These are phyloP conservation scores for Aspergillus aculeatus DNA, from an alignment of 2,329 filamentous ascomycete species.

Conservation along the genomic window DNA sequence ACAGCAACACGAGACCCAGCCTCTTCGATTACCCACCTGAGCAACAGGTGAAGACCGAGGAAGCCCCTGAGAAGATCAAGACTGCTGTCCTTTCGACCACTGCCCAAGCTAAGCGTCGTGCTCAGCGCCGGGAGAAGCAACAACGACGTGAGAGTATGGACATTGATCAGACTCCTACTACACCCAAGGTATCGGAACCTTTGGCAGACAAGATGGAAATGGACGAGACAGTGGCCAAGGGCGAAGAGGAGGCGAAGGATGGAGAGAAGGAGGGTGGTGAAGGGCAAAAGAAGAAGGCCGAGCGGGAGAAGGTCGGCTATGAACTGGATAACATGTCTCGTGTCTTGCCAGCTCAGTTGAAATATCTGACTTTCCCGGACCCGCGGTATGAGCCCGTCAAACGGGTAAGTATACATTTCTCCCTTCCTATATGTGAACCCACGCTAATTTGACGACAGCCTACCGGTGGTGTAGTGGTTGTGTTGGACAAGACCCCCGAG, in stretches of 20 bases:
- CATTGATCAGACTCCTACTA: slow-evolving; percentile 74
- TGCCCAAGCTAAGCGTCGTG: slow-evolving; percentile 91
- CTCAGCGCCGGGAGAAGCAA: slow-evolving; percentile 89
- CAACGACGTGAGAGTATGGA: slow-evolving; percentile 94
- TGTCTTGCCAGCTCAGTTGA: slow-evolving; percentile 87
- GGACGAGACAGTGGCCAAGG: slow-evolving; percentile 56
- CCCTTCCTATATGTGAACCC: neutral
- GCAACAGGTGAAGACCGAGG: slow-evolving; percentile 90
- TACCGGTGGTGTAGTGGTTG: slow-evolving; percentile 89
- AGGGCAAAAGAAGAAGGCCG: slow-evolving; percentile 79
- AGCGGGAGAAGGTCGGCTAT: slow-evolving; percentile 96
- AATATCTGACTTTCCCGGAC: slow-evolving; percentile 89
- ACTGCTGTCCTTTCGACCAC: slow-evolving; percentile 96
- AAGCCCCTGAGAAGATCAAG: slow-evolving; percentile 88
- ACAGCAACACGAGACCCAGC: slow-evolving; percentile 90
- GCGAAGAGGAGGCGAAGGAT: slow-evolving; percentile 59
- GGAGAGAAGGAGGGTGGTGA: slow-evolving; percentile 61
- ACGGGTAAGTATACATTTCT: slow-evolving; percentile 60
- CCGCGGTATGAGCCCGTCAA: slow-evolving; percentile 91
- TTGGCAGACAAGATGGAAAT: slow-evolving; percentile 83
- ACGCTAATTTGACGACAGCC: slow-evolving; percentile 60
- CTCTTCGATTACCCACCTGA: slow-evolving; percentile 98
- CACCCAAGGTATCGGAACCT: slow-evolving; percentile 62
- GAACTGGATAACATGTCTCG: slow-evolving; percentile 96
- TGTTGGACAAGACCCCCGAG: slow-evolving; percentile 76